Evolutionary conservation across 2,329 filamentous ascomycete species (phyloP).

Genomic region (Botrytis elliptica): DNA sequence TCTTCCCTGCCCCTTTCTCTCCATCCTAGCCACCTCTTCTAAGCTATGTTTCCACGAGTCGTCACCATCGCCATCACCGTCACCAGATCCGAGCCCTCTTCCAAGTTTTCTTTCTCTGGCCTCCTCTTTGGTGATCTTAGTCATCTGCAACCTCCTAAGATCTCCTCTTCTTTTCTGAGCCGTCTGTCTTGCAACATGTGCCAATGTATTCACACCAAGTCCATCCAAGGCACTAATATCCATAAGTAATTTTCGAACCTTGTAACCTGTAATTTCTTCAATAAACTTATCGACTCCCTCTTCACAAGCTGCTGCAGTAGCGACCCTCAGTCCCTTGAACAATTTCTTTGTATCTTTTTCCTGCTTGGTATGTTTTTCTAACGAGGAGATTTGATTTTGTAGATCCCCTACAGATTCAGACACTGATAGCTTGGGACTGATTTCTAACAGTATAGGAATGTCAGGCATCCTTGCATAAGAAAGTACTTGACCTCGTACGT

Average conservation of each 20-base stretch:
- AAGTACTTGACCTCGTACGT: slow-evolving; percentile 6
- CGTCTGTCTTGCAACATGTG: slow-evolving; percentile 31
- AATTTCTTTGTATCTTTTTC: slow-evolving; percentile 44
- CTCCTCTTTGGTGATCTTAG: slow-evolving; percentile 2
- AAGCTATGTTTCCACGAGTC: not conserved
- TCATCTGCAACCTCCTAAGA: slow-evolving; percentile 14
- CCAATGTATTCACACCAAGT: slow-evolving; percentile 38
- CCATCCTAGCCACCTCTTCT: not conserved
- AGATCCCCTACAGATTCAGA: slow-evolving; percentile 4
- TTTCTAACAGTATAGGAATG: not conserved
- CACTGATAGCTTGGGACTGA: not conserved
- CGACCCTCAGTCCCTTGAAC: slow-evolving; percentile 54
- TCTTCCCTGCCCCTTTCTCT: not conserved
- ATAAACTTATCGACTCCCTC: slow-evolving; percentile 54
- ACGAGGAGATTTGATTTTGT: not conserved
- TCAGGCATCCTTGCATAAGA: slow-evolving; percentile 1
- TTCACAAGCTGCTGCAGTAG: slow-evolving; percentile 56
- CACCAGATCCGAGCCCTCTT: not conserved
- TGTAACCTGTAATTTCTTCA: slow-evolving; percentile 50
- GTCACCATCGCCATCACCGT: not conserved
- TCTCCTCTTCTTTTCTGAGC: slow-evolving; percentile 29
- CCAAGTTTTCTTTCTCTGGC: not conserved
- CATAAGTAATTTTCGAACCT: slow-evolving; percentile 54
- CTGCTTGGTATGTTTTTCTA: not conserved
- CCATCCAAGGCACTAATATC: slow-evolving; percentile 53